These are phyloP conservation scores for Candida maris DNA, from an alignment of 805 yeast species.

Conservation along the genomic window DNA sequence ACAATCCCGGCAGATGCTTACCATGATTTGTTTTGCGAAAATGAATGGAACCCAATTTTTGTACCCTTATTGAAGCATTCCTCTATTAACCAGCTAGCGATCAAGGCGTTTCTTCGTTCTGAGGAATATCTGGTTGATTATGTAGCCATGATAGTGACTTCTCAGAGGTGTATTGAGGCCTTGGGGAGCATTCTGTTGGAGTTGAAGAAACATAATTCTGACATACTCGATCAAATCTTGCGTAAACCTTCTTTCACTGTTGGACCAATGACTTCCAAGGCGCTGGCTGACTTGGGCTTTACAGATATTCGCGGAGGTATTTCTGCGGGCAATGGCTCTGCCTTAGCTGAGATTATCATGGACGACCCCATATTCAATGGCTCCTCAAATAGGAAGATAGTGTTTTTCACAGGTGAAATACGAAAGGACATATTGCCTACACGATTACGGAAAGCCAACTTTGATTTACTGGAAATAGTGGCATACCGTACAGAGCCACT, in stretches of 20 bases:
- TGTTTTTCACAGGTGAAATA: constrained; percentile 83
- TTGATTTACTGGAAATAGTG: constrained; percentile 52
- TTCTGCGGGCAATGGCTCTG: constrained; percentile 76
- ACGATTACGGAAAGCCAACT: constrained; percentile 42
- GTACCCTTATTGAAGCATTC: constrained; percentile 73
- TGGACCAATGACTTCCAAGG: constrained; percentile 80
- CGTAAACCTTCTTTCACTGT: constrained; percentile 72
- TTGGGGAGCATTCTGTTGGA: constrained; percentile 43
- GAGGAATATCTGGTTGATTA: constrained; percentile 37
- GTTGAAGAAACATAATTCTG: constrained; percentile 17
- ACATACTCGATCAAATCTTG: constrained; percentile 30
- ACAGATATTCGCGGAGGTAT: constrained; percentile 64
- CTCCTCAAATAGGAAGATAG: constrained; percentile 32
- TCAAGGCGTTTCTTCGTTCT: constrained; percentile 43
- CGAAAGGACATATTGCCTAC: constrained; percentile 79
- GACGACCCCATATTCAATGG: constrained; percentile 26
- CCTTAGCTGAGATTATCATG: constrained; percentile 61
- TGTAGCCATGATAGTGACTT: constrained; percentile 69
- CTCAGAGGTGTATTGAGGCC: constrained; percentile 89
- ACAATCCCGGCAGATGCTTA: constrained; percentile 71
- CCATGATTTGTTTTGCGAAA: constrained; percentile 36
- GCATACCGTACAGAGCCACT: constrained; percentile 65
- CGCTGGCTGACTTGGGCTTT: constrained; percentile 62
- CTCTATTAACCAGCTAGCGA: constrained; percentile 44
- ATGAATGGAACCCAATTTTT: constrained; percentile 47